phyloP scores from a whole-genome alignment of 805 yeast species.

The Nakazawaea molendinolei region DNA sequence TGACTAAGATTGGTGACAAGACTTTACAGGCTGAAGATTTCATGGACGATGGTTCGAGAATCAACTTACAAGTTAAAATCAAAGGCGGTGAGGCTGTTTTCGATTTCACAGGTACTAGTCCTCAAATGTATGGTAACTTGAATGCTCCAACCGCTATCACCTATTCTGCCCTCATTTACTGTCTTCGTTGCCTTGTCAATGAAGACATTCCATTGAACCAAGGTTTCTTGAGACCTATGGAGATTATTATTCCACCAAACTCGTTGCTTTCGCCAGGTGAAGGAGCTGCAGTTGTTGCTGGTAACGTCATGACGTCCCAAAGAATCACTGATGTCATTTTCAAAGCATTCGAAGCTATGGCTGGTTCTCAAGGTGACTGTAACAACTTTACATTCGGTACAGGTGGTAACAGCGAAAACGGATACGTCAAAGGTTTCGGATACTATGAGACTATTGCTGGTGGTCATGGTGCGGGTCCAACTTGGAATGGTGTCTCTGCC shows the following conservation, averaged over 20 bases:
- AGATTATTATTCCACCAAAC: conserved; percentile 55
- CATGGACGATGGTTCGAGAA: conserved; percentile 79
- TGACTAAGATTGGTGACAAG: conserved; percentile 31
- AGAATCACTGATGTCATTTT: conserved; percentile 85
- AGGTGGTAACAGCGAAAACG: conserved; percentile 50
- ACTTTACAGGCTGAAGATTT: conserved; percentile 50
- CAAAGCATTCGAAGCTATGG: conserved; percentile 82
- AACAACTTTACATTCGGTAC: conserved; percentile 91
- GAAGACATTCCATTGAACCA: conserved; percentile 90
- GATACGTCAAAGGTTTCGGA: conserved; percentile 66
- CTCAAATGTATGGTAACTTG: conserved; percentile 82
- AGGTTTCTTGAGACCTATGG: conserved; percentile 81
- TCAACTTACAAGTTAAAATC: conserved; percentile 47
- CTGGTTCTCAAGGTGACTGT: conserved; percentile 95
- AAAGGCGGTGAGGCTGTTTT: conserved; percentile 51
- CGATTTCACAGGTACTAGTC: conserved; percentile 82
- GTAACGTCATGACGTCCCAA: conserved; percentile 93
- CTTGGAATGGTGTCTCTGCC: conserved; percentile 83
- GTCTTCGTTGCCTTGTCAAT: conserved; percentile 75
- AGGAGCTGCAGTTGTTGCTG: conserved; percentile 92
- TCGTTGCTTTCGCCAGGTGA: conserved; percentile 67
- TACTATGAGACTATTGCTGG: conserved; percentile 95
- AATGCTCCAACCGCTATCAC: conserved; percentile 93
- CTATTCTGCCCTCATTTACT: conserved; percentile 81
- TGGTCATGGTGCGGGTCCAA: conserved; percentile 84